Base-by-base conservation (phyloP, 345 rosid species). In the Turnera subulata region DNA sequence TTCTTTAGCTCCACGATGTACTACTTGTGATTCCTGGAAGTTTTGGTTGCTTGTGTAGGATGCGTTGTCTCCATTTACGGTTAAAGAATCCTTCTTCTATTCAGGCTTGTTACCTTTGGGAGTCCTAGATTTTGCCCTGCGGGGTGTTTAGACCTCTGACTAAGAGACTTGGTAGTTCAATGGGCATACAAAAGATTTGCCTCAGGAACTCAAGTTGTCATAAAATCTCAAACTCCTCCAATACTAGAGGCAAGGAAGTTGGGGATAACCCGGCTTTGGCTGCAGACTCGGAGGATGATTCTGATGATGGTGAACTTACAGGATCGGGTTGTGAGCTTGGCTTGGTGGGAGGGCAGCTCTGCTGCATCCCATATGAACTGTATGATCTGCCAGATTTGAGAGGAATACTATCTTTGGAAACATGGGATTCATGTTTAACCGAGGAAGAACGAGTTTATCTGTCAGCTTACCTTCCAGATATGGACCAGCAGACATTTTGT, bases 381-480 rank as follows among this genome's bases (percentile, higher is more conserved):
- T 85, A 73, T 56, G 86, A 82, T 78, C 75, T 82, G 54, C 78
- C 77, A n/a, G 73, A 77, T 75, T 78, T 85, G 55, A 82, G 43
- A 68, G 77, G 60, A 39, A 75, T 85, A 55, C 59, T 85, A 45
- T 85, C 84, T 50, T 15, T 69, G 23, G 86, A 75, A 42, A 77
- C 92, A 43, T 85, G 92, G 92, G 77, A 85, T 68, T 80, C 76
- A 14, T 73, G 74, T 68, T 75, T 82, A 47, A 76, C 86, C 0
- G 83, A 80, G 62, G 88, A 80, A 59, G 92, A 85, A 54, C 75
- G 88, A 66, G 80, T 76, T 65, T 51, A 45, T 45, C 74, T 85
- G 16, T 73, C 83, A 8, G 71, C 75, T 67, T 77, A 73, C 72
- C 83, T 85, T 46, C 92, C 92, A 1, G 92, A 85, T 75, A 75